phyloP scores from a whole-genome alignment of 2,329 filamentous ascomycete species.

The Xylaria sp. region DNA sequence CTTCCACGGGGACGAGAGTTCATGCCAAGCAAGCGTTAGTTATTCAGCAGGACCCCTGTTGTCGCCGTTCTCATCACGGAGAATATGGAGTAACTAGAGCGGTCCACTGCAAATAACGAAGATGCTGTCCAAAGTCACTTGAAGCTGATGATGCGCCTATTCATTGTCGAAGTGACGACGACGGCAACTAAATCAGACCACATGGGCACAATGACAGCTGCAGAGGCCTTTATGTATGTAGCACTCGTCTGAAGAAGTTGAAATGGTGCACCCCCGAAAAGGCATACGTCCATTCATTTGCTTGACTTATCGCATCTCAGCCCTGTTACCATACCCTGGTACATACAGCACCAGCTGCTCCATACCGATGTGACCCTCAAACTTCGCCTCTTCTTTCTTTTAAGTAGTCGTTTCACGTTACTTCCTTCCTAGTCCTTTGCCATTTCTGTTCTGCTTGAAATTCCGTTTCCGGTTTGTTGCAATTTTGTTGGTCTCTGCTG shows the following conservation, averaged over 20 bases:
- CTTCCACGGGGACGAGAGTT: constrained; percentile 22
- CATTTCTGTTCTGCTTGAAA: constrained; percentile 23
- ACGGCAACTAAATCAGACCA: background rate
- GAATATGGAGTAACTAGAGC: constrained; percentile 3
- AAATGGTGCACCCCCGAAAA: constrained; percentile 15
- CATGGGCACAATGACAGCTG: constrained; percentile 11
- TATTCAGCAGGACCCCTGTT: constrained; percentile 17
- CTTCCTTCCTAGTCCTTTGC: constrained; percentile 23
- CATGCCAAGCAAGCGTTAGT: constrained; percentile 20
- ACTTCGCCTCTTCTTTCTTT: constrained; percentile 42
- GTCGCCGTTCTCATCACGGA: constrained; percentile 3
- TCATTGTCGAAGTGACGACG: constrained; percentile 9
- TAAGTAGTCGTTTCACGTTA: constrained; percentile 38
- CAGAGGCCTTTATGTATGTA: constrained; percentile 7
- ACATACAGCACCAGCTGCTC: constrained; percentile 32
- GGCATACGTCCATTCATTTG: background rate
- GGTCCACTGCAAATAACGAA: background rate
- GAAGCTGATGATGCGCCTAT: constrained; percentile 6
- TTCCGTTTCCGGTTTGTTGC: constrained; percentile 23
- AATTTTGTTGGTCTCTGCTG: constrained; percentile 18
- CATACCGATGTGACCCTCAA: constrained; percentile 37
- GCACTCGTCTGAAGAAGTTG: constrained; percentile 10
- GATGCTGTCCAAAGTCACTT: constrained; percentile 11
- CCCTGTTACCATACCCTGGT: constrained; percentile 34
- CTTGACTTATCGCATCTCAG: constrained; percentile 37